Percentiles rank a stretch among this genome's conserved stretches.
Conservation (phyloP, 257 asterid genomes). For the Scutellaria barbata region DNA sequence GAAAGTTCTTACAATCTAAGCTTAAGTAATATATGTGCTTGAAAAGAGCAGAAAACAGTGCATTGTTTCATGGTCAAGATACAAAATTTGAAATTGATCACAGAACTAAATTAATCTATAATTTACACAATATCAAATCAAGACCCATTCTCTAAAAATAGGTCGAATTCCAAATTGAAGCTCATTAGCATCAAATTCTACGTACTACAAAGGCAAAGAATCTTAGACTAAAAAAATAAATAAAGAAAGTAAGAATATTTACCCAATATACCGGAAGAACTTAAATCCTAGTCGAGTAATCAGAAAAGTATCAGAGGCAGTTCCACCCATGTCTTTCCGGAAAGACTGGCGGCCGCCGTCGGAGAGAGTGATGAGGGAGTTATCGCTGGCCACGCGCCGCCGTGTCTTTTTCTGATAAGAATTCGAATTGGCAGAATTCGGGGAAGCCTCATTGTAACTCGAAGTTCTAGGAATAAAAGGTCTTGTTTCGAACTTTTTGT, state of each 20-base stretch:
- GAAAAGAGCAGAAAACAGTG: background rate
- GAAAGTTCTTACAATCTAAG: conserved; percentile 28
- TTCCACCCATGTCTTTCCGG: conserved; percentile 50
- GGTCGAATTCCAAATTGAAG: background rate
- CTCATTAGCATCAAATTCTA: background rate
- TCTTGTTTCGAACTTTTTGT: conserved; percentile 48
- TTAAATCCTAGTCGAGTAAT: conserved; percentile 61
- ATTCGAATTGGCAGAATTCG: conserved; percentile 30
- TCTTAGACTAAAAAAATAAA: background rate
- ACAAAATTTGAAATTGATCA: background rate
- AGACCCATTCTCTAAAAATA: background rate
- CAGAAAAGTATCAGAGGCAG: conserved; percentile 62
- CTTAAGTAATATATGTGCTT: background rate
- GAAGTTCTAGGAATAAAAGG: conserved; percentile 68
- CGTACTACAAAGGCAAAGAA: background rate
- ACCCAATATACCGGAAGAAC: conserved; percentile 82
- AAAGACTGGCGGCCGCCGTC: conserved; percentile 42
- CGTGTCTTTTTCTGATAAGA: conserved; percentile 58
- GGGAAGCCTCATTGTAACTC: conserved; percentile 46
- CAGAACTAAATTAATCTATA: background rate
- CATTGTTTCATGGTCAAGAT: background rate
- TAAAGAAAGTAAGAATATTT: conserved; percentile 26
- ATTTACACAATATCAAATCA: background rate
- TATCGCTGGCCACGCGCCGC: conserved; percentile 68
- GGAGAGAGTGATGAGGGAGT: conserved; percentile 46